Evolutionary conservation across 2,329 filamentous ascomycete species (phyloP).

Genomic region (Purpureocillium takamizusanense): DNA sequence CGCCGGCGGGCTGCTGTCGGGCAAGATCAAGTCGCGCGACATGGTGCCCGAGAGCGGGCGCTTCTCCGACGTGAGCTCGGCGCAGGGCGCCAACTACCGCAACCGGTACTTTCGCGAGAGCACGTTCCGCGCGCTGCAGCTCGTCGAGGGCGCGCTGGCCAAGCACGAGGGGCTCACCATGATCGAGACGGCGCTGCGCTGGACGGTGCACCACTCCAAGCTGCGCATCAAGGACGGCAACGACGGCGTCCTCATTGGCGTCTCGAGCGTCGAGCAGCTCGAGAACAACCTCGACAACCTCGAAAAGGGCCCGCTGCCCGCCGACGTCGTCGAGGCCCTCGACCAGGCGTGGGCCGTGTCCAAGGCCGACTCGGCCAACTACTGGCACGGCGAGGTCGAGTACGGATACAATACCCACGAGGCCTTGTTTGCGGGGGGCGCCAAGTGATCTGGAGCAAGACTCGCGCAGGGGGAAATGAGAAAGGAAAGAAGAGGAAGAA

Average conservation of each 20-base stretch:
- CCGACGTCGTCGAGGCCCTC: conserved; percentile 64
- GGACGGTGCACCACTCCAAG: conserved; percentile 62
- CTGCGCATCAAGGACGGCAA: conserved; percentile 42
- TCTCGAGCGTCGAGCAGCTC: conserved; percentile 48
- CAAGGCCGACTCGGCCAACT: conserved; percentile 46
- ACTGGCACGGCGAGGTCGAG: conserved; percentile 52
- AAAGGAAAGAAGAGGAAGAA: too few species aligned
- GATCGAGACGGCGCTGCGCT: conserved; percentile 66
- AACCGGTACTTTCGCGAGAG: conserved; percentile 63
- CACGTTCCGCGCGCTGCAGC: conserved; percentile 52
- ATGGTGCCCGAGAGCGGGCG: conserved; percentile 55
- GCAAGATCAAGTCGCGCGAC: conserved; percentile 65
- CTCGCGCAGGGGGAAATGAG: too few species aligned
- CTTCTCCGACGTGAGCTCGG: conserved; percentile 51
- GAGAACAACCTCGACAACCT: conserved; percentile 47
- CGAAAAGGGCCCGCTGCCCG: conserved; percentile 64
- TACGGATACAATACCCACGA: conserved; percentile 58
- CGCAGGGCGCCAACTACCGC: conserved; percentile 49
- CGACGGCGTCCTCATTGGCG: conserved; percentile 52
- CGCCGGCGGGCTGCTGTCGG: conserved; percentile 71
- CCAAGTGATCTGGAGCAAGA: conserved; percentile 23
- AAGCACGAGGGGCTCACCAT: conserved; percentile 56
- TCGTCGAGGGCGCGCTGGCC: conserved; percentile 58
- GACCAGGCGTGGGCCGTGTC: conserved; percentile 70
- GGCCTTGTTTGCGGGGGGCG: conserved; percentile 43